Percentiles rank a stretch among this genome's conserved stretches.
Evolutionary conservation across 108 stramenopile genomes (phyloP).

Genomic region (Stephanodiscus minutulus): DNA sequence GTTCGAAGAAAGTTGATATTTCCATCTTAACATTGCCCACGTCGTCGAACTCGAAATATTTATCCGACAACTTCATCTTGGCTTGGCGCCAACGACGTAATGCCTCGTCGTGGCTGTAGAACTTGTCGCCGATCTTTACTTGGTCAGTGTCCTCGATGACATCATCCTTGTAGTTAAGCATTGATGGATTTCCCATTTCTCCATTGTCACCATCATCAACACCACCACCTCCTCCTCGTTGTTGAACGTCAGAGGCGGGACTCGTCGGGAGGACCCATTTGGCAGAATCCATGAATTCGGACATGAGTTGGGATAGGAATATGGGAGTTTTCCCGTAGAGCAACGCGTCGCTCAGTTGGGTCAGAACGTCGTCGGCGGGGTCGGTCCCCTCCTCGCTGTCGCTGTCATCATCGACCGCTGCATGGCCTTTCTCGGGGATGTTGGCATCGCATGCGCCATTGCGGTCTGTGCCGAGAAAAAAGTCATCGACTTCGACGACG

Average conservation of each 20-base stretch:
- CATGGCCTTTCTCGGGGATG: too few species aligned
- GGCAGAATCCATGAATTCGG: constrained; percentile 18
- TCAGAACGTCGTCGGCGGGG: constrained; percentile 11
- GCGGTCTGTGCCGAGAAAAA: too few species aligned
- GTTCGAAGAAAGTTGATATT: constrained; percentile 15
- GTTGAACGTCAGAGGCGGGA: not conserved
- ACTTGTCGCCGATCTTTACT: constrained; percentile 29
- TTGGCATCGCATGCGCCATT: too few species aligned
- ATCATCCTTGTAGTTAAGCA: not conserved
- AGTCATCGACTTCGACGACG: too few species aligned
- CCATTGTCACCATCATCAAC: too few species aligned
- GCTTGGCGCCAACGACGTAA: constrained; percentile 14
- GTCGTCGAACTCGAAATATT: not conserved
- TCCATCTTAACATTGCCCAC: constrained; percentile 11
- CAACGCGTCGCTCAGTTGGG: constrained; percentile 25
- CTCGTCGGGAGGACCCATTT: constrained; percentile 9
- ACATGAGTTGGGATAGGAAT: constrained; percentile 18
- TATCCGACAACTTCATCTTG: constrained; percentile 13
- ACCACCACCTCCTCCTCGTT: not conserved
- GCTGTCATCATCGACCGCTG: not conserved
- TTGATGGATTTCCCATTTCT: too few species aligned
- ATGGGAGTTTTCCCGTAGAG: constrained; percentile 15
- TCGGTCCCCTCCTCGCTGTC: not conserved
- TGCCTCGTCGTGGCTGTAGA: constrained; percentile 26
- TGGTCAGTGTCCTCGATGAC: constrained; percentile 21